Evolutionary conservation across 352 stramenopile species (phyloP), one percentile per base, ranked within the genome.

Genomic region (Phytophthora ramorum): DNA sequence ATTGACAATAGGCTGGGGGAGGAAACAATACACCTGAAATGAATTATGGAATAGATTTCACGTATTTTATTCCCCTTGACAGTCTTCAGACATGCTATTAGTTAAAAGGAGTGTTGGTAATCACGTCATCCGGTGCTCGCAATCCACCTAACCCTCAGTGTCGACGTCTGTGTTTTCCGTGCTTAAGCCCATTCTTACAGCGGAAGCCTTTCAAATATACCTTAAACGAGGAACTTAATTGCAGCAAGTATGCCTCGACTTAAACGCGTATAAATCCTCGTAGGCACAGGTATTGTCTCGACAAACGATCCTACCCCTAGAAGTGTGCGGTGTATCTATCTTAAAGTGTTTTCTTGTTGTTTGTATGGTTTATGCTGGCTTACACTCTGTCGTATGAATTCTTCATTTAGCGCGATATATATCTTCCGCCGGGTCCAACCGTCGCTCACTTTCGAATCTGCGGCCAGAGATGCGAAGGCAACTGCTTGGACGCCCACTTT

Each of bases 311-410:
- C 38, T 49, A 50, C n/a, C 24, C 37, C 40, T 61, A 34, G 26
- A 14, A 34, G 19, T 61, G 52, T 52, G 53, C 12, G 7, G 32
- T 62, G 54, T 53, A 47, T 19, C 54, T 30, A 53, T 53, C 28
- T 46, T 62, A 62, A 52, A 24, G 9, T 16, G 24, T 61, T 34
- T 10, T 52, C 10, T 52, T 52, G 40, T 1, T 5, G 24, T 52
- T 51, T 53, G 54, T 62, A 53, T 53, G 8, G 2, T 53, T 62
- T 53, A 62, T 30, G 13, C 6, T 20, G 54, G 53, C 20, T 43
- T 54, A 41, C 54, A 62, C 43, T 62, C 54, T 12, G 0, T 4
- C 12, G 0, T 40, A n/a, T 40, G 34, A 0, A 3, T 40, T 12
- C 34, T 40, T n/a, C 34, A 40, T n/a, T 40, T 12, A 10, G 34